Base-by-base conservation (phyloP, 352 stramenopile species). In the Phytophthora palmivora region DNA sequence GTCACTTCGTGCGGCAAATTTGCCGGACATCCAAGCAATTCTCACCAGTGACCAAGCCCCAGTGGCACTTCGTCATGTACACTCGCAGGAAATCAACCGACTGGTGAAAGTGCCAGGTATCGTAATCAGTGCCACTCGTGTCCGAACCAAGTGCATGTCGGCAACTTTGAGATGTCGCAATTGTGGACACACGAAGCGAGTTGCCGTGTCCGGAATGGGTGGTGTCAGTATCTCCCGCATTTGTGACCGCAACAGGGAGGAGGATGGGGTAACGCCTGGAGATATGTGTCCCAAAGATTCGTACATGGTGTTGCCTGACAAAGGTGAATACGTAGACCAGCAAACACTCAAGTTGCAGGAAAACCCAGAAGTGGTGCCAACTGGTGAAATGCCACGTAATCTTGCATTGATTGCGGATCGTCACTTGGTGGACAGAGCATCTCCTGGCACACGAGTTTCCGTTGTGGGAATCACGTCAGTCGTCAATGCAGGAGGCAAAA, bases 341-440 rank as follows among this genome's bases (percentile, higher is more conserved):
- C 97, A 99, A 82, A 98, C 96, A n/a, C 76, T 99, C 24, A 99
- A 99, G 79, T 79, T 99, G 34, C 94, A 98, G 74, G 93, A 98
- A 64, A 96, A 80, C 74, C 97, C 78, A 0, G 97, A 99, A 65
- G 94, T 97, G 14, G 97, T 99, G 7, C 97, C 97, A 0, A 99
- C 97, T 4, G 97, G 97, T 22, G 97, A 99, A 72, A 99, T 99
- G 97, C 97, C 97, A 15, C 84, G 97, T 22, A 97, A 96, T 57
- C 81, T 99, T 28, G 75, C 98, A 34, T 70, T 99, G n/a, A 89
- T 97, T 21, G 86, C 96, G 0, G 97, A 99, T 58, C 78, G 97
- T n/a, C 84, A 92, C 48, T 82, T 99, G 21, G 97, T 99, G 4
- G 97, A 99, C 72, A 80, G 82, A 34, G 97, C 97, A 34, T 93